phyloP scores from a whole-genome alignment of 2,329 filamentous ascomycete genomes.

The Aspergillus fijiensis region DNA sequence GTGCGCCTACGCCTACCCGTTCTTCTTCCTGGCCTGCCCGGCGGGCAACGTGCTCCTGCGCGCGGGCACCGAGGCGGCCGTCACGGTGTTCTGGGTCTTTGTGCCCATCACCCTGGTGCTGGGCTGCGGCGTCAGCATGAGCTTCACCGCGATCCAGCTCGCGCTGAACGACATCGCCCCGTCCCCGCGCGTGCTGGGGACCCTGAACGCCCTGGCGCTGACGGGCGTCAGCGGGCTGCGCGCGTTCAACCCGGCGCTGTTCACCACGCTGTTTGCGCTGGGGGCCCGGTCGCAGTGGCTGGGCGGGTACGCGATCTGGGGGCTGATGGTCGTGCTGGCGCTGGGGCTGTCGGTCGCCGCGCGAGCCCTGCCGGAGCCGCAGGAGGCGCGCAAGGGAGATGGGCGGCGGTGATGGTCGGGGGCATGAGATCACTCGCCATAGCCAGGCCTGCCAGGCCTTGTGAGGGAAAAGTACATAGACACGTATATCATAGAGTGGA shows the following conservation, averaged over 20 bases:
- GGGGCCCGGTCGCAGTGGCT: slow-evolving; percentile 63
- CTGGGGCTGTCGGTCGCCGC: slow-evolving; percentile 31
- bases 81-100: slow-evolving; percentile 57
- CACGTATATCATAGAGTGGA: too few species aligned
- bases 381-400: not conserved
- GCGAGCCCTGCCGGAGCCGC: slow-evolving; percentile 19
- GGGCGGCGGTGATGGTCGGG: too few species aligned
- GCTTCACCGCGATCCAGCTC: slow-evolving; percentile 70
- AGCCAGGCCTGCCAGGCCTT: too few species aligned
- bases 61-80: slow-evolving; percentile 21
- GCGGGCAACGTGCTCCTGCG: slow-evolving; percentile 59
- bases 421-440: too few species aligned
- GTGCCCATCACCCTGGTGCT: slow-evolving; percentile 50
- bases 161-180: slow-evolving; percentile 73
- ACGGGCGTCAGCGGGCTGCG: slow-evolving; percentile 62
- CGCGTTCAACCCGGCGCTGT: slow-evolving; percentile 64
- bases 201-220: slow-evolving; percentile 68
- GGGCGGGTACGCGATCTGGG: slow-evolving; percentile 59
- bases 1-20: slow-evolving; percentile 61
- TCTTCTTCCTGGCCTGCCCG: slow-evolving; percentile 60
- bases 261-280: slow-evolving; percentile 66
- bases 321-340: slow-evolving; percentile 45
- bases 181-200: slow-evolving; percentile 63
- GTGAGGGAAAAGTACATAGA: too few species aligned
- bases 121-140: slow-evolving; percentile 65